Percentiles rank a stretch among this genome's conserved stretches.
These are phyloP conservation scores for Plasmodium gallinaceum DNA, from an alignment of 169 alveolate genomes.

Conservation along the genomic window DNA sequence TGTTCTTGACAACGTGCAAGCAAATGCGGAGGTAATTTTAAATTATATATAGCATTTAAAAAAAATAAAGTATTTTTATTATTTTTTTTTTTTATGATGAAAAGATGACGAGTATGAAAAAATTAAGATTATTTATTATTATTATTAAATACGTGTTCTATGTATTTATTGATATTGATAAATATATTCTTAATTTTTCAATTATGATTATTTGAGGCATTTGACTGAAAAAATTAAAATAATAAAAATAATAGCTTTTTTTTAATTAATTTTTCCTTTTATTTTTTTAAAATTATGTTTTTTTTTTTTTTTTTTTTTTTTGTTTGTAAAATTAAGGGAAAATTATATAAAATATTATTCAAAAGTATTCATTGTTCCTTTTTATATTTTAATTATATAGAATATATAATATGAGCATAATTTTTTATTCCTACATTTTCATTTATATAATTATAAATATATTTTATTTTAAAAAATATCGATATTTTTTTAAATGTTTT, in stretches of 20 bases:
- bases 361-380: too few species aligned
- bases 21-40: constrained; percentile 95
- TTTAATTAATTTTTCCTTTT: too few species aligned
- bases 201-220: constrained; percentile 87
- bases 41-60: neutral
- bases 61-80: constrained; percentile 21
- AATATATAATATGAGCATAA: too few species aligned
- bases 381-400: too few species aligned
- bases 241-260: constrained; percentile 22
- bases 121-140: constrained; percentile 65
- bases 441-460: neutral
- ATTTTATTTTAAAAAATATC: neutral
- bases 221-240: constrained; percentile 81
- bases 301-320: neutral
- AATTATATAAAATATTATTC: too few species aligned
- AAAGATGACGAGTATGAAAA: constrained; percentile 78
- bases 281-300: too few species aligned
- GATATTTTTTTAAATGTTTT: neutral
- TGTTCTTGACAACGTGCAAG: constrained; percentile 94
- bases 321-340: too few species aligned
- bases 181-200: constrained; percentile 67
- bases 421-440: neutral
- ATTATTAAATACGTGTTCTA: constrained; percentile 80
- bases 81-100: constrained; percentile 68
- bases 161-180: constrained; percentile 73